phyloP scores from a whole-genome alignment of 495 filamentous ascomycete genomes.

The Podospora comata region DNA sequence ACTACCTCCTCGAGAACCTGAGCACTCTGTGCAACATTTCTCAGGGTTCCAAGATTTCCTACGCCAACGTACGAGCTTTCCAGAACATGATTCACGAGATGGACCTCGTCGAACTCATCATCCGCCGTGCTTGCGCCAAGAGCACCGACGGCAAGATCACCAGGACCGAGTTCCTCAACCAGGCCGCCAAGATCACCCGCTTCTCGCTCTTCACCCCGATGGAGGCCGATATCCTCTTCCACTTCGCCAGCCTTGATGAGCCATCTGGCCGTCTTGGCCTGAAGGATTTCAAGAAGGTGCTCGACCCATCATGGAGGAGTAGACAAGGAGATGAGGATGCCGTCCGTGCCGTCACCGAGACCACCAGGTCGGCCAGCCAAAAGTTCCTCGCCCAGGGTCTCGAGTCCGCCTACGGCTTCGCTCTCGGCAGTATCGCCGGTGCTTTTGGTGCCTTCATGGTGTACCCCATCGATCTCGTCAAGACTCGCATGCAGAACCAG shows the following conservation, averaged over 20 bases:
- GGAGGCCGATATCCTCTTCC: conserved; percentile 98
- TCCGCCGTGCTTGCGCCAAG: conserved; percentile 80
- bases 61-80: conserved; percentile 95
- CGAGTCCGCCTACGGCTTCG: conserved; percentile 86
- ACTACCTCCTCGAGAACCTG: conserved; percentile 91
- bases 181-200: conserved; percentile 81
- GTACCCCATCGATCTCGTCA: conserved; percentile 97
- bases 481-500: conserved; percentile 99
- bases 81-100: conserved; percentile 96
- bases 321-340: conserved; percentile 46
- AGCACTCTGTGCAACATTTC: conserved; percentile 95
- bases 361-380: conserved; percentile 38
- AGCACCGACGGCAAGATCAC: conserved; percentile 90
- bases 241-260: conserved; percentile 90
- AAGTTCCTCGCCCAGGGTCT: conserved; percentile 58
- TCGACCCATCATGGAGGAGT: conserved; percentile 85
- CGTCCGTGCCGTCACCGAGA: conserved; percentile 37
- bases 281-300: conserved; percentile 85
- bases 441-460: conserved; percentile 99
- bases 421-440: conserved; percentile 81
- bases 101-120: conserved; percentile 91
- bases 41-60: conserved; percentile 86
- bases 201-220: conserved; percentile 96
- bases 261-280: conserved; percentile 80
- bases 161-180: conserved; percentile 88